phyloP scores from a whole-genome alignment of 1,284 basidiomycete genomes.

The Cerrena zonata region DNA sequence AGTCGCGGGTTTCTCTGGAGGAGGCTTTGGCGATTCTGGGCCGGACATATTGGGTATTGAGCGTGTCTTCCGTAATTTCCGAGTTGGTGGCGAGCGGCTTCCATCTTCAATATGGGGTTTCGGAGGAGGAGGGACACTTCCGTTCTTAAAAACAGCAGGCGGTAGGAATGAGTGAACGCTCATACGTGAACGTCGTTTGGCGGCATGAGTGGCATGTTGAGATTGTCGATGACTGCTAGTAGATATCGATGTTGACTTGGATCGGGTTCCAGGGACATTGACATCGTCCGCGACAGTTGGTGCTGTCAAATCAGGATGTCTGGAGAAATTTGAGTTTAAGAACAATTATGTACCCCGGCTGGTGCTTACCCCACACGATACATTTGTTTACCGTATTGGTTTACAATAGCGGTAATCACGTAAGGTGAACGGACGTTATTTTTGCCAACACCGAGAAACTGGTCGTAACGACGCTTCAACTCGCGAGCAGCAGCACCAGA shows the following conservation, averaged over 20 bases:
- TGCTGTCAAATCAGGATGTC: not conserved
- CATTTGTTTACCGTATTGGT: conserved; percentile 70
- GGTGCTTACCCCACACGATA: conserved; percentile 65
- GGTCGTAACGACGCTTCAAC: conserved; percentile 69
- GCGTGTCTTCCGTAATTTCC: conserved; percentile 60
- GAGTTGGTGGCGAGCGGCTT: conserved; percentile 31
- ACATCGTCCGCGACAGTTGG: conserved; percentile 22
- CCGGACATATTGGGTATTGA: conserved; percentile 58
- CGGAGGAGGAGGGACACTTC: conserved; percentile 8
- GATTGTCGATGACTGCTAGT: conserved; percentile 12
- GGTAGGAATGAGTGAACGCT: conserved; percentile 61
- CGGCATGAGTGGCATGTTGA: conserved; percentile 13
- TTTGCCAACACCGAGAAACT: conserved; percentile 56
- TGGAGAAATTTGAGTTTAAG: not conserved
- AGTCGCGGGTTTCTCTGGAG: conserved; percentile 22
- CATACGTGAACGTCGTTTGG: conserved; percentile 55
- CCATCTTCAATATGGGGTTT: conserved; percentile 21
- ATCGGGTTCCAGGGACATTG: conserved; percentile 17
- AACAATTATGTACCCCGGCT: not conserved
- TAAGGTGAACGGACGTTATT: conserved; percentile 69
- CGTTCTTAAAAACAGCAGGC: conserved; percentile 45
- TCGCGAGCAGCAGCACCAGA: conserved; percentile 67
- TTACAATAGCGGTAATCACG: conserved; percentile 70
- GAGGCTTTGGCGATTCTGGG: conserved; percentile 4
- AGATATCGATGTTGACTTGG: conserved; percentile 11